Conservation (phyloP, 2,329 filamentous ascomycete genomes). For the Lachnellula arida region DNA sequence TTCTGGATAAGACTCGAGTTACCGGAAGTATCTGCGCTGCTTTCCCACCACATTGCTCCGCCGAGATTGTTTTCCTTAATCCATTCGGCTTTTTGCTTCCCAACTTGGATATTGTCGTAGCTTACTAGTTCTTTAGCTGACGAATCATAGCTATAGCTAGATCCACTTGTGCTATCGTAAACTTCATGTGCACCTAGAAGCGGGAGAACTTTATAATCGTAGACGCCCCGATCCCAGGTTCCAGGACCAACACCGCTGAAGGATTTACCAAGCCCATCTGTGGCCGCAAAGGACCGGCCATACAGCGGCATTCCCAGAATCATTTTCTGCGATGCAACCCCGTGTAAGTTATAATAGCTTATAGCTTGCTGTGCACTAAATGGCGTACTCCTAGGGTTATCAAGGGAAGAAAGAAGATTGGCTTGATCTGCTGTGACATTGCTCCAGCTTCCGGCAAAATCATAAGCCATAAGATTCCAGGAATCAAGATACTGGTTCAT, state of each 20-base stretch:
- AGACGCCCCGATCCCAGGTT: conserved; percentile 67
- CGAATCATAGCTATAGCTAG: conserved; percentile 67
- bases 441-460: conserved; percentile 46
- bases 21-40: conserved; percentile 60
- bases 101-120: conserved; percentile 49
- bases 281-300: conserved; percentile 62
- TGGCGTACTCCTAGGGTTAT: conserved; percentile 55
- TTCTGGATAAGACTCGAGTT: conserved; percentile 52
- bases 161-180: conserved; percentile 53
- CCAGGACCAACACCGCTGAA: conserved; percentile 62
- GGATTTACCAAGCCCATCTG: conserved; percentile 57
- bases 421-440: conserved; percentile 49
- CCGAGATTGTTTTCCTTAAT: conserved; percentile 46
- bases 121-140: conserved; percentile 58
- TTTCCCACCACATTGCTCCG: conserved; percentile 84
- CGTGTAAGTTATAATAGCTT: conserved; percentile 55
- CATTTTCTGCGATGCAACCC: conserved; percentile 60
- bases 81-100: conserved; percentile 34
- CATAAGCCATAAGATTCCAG: conserved; percentile 59
- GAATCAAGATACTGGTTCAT: conserved; percentile 48
- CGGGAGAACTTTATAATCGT: conserved; percentile 76
- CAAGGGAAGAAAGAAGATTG: conserved; percentile 57
- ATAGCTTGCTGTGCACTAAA: conserved; percentile 65
- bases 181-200: conserved; percentile 50
- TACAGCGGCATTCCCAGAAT: conserved; percentile 77